Percentiles rank a stretch among this genome's conserved stretches.
phyloP scores from a whole-genome alignment of 2,329 filamentous ascomycete genomes.

The Trichoderma koningiopsis region DNA sequence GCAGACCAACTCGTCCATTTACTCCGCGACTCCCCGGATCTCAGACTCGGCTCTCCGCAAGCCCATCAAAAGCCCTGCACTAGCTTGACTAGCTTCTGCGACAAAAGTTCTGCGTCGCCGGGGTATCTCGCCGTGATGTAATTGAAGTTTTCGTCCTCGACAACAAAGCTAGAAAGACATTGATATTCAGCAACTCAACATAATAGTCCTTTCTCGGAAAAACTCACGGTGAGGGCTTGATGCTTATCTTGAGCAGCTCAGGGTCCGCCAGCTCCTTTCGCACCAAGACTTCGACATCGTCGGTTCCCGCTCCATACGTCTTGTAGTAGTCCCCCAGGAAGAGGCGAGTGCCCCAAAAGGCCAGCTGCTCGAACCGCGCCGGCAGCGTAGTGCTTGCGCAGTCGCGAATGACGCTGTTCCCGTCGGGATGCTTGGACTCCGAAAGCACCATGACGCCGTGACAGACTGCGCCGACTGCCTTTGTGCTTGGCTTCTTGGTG shows the following conservation, averaged over 20 bases:
- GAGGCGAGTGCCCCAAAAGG: constrained; percentile 51
- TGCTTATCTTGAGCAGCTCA: constrained; percentile 48
- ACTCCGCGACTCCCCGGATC: constrained; percentile 17
- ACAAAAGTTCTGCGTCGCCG: constrained; percentile 41
- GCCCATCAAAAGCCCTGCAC: constrained; percentile 12
- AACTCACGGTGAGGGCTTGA: constrained; percentile 47
- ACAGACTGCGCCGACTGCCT: constrained; percentile 52
- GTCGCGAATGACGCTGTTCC: constrained; percentile 50
- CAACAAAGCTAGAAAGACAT: constrained; percentile 46
- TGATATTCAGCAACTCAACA: not conserved
- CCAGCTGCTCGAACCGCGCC: constrained; percentile 50
- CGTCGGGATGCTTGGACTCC: constrained; percentile 43
- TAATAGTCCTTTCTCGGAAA: not conserved
- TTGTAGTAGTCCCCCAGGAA: constrained; percentile 60
- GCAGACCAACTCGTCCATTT: not conserved
- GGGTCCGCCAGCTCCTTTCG: constrained; percentile 47
- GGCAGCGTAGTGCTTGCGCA: constrained; percentile 53
- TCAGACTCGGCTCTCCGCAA: not conserved
- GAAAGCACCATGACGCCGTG: constrained; percentile 56
- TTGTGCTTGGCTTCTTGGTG: constrained; percentile 48
- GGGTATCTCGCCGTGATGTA: constrained; percentile 53
- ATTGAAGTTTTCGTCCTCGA: constrained; percentile 52
- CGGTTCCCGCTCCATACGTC: constrained; percentile 55
- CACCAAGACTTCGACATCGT: constrained; percentile 51
- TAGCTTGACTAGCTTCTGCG: constrained; percentile 28